These are phyloP conservation scores for Apocynum venetum DNA, from an alignment of 257 asterid species.

Conservation along the genomic window DNA sequence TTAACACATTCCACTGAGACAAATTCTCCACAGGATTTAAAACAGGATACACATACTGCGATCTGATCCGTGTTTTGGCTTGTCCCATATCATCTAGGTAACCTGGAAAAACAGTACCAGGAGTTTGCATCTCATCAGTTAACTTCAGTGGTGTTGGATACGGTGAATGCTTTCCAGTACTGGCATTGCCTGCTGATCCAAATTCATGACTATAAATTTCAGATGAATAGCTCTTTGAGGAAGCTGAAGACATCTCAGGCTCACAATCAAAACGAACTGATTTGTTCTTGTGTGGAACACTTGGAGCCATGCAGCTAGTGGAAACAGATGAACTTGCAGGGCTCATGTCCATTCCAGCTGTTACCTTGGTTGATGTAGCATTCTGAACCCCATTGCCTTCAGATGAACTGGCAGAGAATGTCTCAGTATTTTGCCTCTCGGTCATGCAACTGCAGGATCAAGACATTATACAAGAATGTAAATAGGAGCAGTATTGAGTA, in stretches of 20 bases:
- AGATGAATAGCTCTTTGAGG: constrained; percentile 45
- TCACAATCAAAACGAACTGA: constrained; percentile 21
- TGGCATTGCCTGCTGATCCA: constrained; percentile 28
- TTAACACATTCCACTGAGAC: constrained; percentile 38
- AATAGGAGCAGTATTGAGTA: background rate
- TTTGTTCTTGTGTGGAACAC: constrained; percentile 23
- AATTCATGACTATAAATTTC: constrained; percentile 36
- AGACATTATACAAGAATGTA: background rate
- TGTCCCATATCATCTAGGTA: constrained; percentile 38
- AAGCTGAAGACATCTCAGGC: constrained; percentile 22
- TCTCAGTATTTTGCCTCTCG: constrained; percentile 21
- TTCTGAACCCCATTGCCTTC: constrained; percentile 23
- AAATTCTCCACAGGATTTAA: constrained; percentile 42
- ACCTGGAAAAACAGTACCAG: constrained; percentile 82
- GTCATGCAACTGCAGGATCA: constrained; percentile 47
- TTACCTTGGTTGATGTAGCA: constrained; percentile 22
- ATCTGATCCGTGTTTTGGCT: constrained; percentile 52
- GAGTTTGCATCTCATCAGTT: constrained; percentile 84
- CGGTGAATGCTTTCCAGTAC: constrained; percentile 46
- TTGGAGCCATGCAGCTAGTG: constrained; percentile 32
- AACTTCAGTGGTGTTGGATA: constrained; percentile 74
- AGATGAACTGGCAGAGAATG: background rate
- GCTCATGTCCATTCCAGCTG: constrained; percentile 12
- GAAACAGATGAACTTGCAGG: constrained; percentile 33
- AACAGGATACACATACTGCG: constrained; percentile 62